Evolutionary conservation across 441 rosid species (phyloP).

Genomic region (Eutrema salsugineum): DNA sequence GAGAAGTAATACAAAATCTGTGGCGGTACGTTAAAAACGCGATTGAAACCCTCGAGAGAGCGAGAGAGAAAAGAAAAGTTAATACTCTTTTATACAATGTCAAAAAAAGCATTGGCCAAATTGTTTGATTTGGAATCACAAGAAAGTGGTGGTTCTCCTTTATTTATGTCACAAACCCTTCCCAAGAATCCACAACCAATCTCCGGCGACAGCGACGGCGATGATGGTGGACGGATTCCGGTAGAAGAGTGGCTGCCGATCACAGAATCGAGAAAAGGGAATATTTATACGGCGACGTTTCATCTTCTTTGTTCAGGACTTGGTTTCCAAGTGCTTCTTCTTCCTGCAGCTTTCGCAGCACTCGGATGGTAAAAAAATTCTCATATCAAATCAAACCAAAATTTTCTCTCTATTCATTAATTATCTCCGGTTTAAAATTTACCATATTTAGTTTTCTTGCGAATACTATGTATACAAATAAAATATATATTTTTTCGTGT

Average conservation of each 20-base stretch:
- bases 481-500: not conserved
- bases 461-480: not conserved
- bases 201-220: conserved; percentile 18
- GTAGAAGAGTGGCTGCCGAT: conserved; percentile 62
- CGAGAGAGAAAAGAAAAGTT: not conserved
- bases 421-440: not conserved
- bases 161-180: conserved; percentile 19
- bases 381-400: not conserved
- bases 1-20: not conserved
- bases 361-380: conserved; percentile 57
- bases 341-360: conserved; percentile 62
- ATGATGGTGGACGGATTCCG: conserved; percentile 9
- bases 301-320: conserved; percentile 69
- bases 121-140: conserved; percentile 27
- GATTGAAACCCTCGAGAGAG: not conserved
- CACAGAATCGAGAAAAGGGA: conserved; percentile 83
- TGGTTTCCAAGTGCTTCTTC: conserved; percentile 62
- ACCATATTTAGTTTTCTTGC: not conserved
- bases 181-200: conserved; percentile 8
- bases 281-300: conserved; percentile 35
- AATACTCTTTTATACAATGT: conserved; percentile 1
- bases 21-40: conserved; percentile 12
- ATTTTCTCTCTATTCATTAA: not conserved
- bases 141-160: conserved; percentile 19
- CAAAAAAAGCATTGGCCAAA: not conserved